Conservation (phyloP, 2,329 filamentous ascomycete species). For the Venturia oleaginea region DNA sequence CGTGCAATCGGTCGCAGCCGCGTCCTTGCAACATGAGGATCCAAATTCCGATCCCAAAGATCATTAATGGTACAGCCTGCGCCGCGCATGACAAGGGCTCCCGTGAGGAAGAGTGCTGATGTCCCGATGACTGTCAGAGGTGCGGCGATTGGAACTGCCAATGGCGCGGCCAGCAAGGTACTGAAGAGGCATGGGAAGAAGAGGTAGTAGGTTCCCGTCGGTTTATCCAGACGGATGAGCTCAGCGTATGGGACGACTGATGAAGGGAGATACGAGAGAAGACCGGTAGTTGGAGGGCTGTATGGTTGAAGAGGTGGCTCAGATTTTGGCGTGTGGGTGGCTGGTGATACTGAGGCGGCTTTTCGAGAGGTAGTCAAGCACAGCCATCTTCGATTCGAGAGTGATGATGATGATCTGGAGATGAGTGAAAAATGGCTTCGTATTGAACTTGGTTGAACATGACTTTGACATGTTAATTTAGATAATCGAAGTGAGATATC, state of each 20-base stretch:
- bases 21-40: constrained; percentile 69
- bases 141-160: constrained; percentile 51
- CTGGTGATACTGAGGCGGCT: not conserved
- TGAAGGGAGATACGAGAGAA: constrained; percentile 59
- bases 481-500: not conserved
- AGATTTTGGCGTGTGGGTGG: not conserved
- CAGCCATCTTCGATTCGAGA: not conserved
- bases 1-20: constrained; percentile 72
- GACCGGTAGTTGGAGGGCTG: constrained; percentile 58
- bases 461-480: not conserved
- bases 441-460: not conserved
- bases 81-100: constrained; percentile 76
- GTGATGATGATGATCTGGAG: not conserved
- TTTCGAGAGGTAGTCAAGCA: not conserved
- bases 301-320: constrained; percentile 35
- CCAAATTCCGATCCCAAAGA: constrained; percentile 80
- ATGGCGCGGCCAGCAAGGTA: constrained; percentile 67
- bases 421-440: not conserved
- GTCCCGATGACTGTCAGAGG: constrained; percentile 56
- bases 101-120: constrained; percentile 59
- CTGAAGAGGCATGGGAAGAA: constrained; percentile 82
- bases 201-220: constrained; percentile 73
- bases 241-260: constrained; percentile 74
- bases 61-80: constrained; percentile 87
- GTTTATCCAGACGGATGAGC: constrained; percentile 72